Percentiles rank a stretch among this genome's conserved stretches.
Conservation (phyloP, 1,284 basidiomycete genomes). For the Prillingera fragicola region DNA sequence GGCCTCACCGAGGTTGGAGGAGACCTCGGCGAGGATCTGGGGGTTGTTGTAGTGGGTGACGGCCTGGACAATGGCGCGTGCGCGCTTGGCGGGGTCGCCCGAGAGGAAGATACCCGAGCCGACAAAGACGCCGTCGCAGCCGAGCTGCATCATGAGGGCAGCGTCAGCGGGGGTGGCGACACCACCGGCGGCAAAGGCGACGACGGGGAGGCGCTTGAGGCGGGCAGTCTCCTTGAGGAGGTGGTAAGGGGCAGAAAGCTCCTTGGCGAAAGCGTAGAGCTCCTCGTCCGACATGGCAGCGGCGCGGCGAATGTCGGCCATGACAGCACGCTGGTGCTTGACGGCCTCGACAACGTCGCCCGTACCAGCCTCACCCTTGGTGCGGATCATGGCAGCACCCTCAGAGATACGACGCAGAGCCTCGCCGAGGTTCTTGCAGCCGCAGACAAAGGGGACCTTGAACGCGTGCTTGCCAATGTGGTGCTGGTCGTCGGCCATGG, state of each 20-base stretch:
- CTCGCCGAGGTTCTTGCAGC: constrained; percentile 63
- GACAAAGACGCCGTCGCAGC: constrained; percentile 94
- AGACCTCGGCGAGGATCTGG: constrained; percentile 57
- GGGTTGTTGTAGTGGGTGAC: constrained; percentile 56
- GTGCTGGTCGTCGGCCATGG: constrained; percentile 86
- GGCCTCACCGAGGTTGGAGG: constrained; percentile 79
- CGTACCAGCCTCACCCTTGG: constrained; percentile 95
- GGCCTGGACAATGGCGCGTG: constrained; percentile 94
- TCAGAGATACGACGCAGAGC: constrained; percentile 94
- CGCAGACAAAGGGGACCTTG: constrained; percentile 66
- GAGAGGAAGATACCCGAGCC: constrained; percentile 69
- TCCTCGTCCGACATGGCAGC: constrained; percentile 90
- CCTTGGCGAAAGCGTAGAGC: constrained; percentile 86
- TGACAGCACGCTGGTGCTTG: constrained; percentile 79
- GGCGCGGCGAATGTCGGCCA: constrained; percentile 77
- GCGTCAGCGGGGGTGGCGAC: constrained; percentile 95
- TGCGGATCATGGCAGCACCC: constrained; percentile 91
- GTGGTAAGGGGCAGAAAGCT: constrained; percentile 93
- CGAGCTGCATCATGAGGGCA: constrained; percentile 98
- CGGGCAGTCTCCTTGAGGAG: constrained; percentile 93
- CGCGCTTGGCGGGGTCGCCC: constrained; percentile 87
- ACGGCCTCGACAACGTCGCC: constrained; percentile 98
- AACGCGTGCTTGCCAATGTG: constrained; percentile 77
- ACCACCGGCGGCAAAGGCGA: constrained; percentile 85
- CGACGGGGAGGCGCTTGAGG: constrained; percentile 88